These are phyloP conservation scores for Hypholoma sublateritium DNA, from an alignment of 768 basidiomycete genomes.

Conservation along the genomic window DNA sequence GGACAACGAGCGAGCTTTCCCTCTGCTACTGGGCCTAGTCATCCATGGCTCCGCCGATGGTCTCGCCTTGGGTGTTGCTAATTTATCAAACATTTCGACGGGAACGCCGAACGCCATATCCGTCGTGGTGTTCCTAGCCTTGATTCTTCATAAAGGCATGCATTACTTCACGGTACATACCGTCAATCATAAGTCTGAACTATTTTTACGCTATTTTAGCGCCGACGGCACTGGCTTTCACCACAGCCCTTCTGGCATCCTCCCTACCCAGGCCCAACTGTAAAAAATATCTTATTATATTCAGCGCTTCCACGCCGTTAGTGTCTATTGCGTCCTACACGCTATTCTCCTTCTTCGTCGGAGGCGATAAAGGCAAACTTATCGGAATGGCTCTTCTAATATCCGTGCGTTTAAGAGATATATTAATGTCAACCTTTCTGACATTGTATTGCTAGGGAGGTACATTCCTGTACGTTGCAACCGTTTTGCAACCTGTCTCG, in stretches of 20 bases:
- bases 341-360: conserved; percentile 56
- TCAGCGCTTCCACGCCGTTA: conserved; percentile 82
- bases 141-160: conserved; percentile 87
- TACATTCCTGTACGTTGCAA: conserved; percentile 93
- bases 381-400: conserved; percentile 80
- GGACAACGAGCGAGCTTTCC: conserved; percentile 47
- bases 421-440: neutral
- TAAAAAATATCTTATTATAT: conserved; percentile 72
- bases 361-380: conserved; percentile 47
- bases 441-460: conserved; percentile 59
- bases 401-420: conserved; percentile 57
- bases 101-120: conserved; percentile 54
- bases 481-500: conserved; percentile 79
- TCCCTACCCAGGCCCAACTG: conserved; percentile 69
- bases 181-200: neutral
- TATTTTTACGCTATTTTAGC: conserved; percentile 42
- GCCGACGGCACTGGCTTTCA: conserved; percentile 88
- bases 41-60: conserved; percentile 92
- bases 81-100: conserved; percentile 20
- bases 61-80: conserved; percentile 84
- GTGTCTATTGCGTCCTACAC: conserved; percentile 78
- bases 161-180: neutral
- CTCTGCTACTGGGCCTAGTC: conserved; percentile 83
- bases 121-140: conserved; percentile 85
- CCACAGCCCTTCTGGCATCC: conserved; percentile 79